Evolutionary conservation across 768 basidiomycete species (phyloP).

Genomic region (Lactifluus rugatus): DNA sequence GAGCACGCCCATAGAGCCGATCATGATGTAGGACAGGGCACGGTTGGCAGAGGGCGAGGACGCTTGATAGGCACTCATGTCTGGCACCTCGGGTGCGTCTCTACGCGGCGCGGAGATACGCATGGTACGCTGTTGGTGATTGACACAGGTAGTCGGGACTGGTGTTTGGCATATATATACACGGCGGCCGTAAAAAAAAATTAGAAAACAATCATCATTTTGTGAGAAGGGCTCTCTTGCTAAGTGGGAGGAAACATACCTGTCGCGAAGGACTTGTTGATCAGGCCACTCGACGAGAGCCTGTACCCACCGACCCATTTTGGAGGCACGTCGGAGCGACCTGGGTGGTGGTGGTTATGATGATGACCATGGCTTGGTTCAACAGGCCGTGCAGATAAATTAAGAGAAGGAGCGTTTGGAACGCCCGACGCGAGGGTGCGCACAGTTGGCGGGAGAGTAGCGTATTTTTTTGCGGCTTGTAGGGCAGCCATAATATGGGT

Average conservation of each 20-base stretch:
- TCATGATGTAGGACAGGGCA: constrained; percentile 81
- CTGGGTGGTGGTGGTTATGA: constrained; percentile 48
- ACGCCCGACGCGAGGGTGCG: constrained; percentile 72
- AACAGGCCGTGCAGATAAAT: constrained; percentile 59
- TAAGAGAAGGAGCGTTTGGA: constrained; percentile 66
- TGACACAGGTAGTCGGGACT: constrained; percentile 44
- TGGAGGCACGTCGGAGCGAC: constrained; percentile 55
- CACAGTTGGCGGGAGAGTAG: constrained; percentile 75
- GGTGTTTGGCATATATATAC: neutral
- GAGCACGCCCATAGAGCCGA: constrained; percentile 85
- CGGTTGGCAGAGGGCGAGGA: constrained; percentile 58
- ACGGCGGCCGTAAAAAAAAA: neutral
- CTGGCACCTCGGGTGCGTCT: constrained; percentile 77
- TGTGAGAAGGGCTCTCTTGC: neutral
- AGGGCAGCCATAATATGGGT: constrained; percentile 33
- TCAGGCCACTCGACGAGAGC: constrained; percentile 42
- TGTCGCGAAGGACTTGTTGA: constrained; percentile 53
- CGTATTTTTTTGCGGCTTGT: constrained; percentile 69
- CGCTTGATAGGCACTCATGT: constrained; percentile 76
- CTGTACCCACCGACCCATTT: constrained; percentile 48
- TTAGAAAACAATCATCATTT: neutral
- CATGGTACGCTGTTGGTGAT: constrained; percentile 63
- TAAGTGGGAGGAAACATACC: constrained; percentile 35
- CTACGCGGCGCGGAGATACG: constrained; percentile 64
- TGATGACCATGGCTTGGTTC: constrained; percentile 41